Evolutionary conservation across 352 stramenopile species (phyloP), one percentile per base, ranked within the genome.

Genomic region (Phytophthora pisi): DNA sequence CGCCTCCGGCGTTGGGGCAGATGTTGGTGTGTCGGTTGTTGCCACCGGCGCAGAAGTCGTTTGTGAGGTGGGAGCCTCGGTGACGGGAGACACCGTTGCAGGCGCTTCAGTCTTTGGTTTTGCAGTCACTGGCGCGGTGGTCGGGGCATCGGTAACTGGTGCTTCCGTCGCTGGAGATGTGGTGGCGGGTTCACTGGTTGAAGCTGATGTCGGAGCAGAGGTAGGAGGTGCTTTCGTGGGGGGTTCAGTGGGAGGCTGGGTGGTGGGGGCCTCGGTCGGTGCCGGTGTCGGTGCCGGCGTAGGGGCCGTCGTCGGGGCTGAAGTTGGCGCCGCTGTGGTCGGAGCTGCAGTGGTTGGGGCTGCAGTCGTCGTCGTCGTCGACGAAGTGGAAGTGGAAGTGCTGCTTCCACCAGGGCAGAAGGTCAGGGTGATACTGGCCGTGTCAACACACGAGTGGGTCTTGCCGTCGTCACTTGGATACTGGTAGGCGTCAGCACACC

Each of bases 401-500:
- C 43, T 50, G 43, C 64, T 60, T 34, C 79, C 79, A 23, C 76
- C 76, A 1, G 76, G 78, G 30, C 83, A 91, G 57, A 89, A 91
- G 8, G 75, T 77, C 16, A 91, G 59, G 2, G 79, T 68, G 55
- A 88, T 79, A 24, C 68, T 63, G 15, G 69, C 63, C 13, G 65
- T 70, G 10, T 70, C 72, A 2, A 69, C 56, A 38, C 83, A 90
- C 31, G 75, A 72, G 64, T 82, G 79, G 20, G 69, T 89, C 66
- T 90, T 92, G 28, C 13, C 57, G 53, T 88, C 68, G 50, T 86
- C 82, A 26, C 36, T 72, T 1, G 83, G 83, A 58, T 74, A 92
- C 50, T 87, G 69, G 57, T 92, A 90, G 26, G 79, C 83, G 42
- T 88, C 81, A 9, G 64, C 49, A 51, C 81, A 89, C 36, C 81